A percentile compares a stretch with the other conserved stretches of the same genome.
Evolutionary conservation across 2,329 filamentous ascomycete genomes (phyloP).

Genomic region (Aspergillus proliferans): DNA sequence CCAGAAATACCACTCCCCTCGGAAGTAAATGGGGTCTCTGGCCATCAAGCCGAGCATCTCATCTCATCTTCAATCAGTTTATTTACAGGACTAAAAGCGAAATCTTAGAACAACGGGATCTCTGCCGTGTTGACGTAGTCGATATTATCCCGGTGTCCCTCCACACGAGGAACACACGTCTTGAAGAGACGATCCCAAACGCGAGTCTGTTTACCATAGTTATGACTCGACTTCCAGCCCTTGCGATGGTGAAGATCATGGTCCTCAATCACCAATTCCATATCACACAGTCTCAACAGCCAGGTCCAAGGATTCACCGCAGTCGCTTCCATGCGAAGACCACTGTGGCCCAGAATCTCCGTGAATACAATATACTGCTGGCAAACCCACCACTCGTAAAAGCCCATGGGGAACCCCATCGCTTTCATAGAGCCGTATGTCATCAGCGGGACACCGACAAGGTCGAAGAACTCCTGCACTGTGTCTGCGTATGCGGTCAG

Average conservation of each 20-base stretch:
- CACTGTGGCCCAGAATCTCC: constrained; percentile 1
- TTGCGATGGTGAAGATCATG: constrained; percentile 31
- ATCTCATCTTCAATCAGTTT: too few relatives aligned
- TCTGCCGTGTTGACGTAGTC: constrained; percentile 12
- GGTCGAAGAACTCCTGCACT: constrained; percentile 38
- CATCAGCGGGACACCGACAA: constrained; percentile 31
- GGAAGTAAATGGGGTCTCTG: too few relatives aligned
- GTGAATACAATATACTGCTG: constrained; percentile 10
- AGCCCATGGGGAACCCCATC: constrained; percentile 35
- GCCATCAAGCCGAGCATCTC: too few relatives aligned
- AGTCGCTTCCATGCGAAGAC: constrained; percentile 23
- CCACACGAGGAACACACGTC: constrained; percentile 9
- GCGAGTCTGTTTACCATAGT: constrained; percentile 21
- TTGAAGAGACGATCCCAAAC: constrained; percentile 13
- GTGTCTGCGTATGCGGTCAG: constrained; percentile 34
- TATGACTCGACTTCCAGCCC: constrained; percentile 28
- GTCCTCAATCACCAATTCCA: constrained; percentile 37
- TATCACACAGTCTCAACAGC: constrained; percentile 23
- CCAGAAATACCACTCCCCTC: too few relatives aligned
- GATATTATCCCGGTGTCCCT: constrained; percentile 9
- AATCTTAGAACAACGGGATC: background rate
- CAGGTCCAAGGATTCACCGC: constrained; percentile 26
- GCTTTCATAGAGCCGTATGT: constrained; percentile 28
- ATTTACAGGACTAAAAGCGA: background rate
- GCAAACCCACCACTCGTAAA: constrained; percentile 42